These are phyloP conservation scores for Xylaria castorea DNA, from an alignment of 495 filamentous ascomycete genomes.

Conservation along the genomic window DNA sequence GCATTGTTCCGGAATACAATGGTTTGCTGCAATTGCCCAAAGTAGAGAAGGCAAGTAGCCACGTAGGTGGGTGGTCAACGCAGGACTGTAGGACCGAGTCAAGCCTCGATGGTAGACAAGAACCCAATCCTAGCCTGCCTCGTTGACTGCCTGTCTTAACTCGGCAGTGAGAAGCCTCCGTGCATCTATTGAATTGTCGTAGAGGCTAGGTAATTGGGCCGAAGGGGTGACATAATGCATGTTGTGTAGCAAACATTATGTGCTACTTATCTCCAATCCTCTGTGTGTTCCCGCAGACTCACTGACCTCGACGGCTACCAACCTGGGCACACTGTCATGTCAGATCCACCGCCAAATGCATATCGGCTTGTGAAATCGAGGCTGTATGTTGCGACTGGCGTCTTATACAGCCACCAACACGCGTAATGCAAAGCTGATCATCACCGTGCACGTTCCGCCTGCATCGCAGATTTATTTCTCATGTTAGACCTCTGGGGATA, in stretches of 20 bases:
- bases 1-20: constrained; percentile 25
- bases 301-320: constrained; percentile 27
- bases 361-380: background rate
- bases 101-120: constrained; percentile 30
- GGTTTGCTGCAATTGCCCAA: constrained; percentile 34
- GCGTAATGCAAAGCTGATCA: background rate
- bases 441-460: background rate
- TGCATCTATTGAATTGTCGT: constrained; percentile 36
- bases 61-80: constrained; percentile 17
- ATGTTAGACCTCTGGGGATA: background rate
- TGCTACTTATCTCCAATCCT: background rate
- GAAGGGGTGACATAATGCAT: constrained; percentile 28
- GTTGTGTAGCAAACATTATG: constrained; percentile 38
- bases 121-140: constrained; percentile 19
- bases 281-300: constrained; percentile 24
- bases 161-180: constrained; percentile 35
- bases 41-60: constrained; percentile 36
- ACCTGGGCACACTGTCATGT: background rate
- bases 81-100: background rate
- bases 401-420: background rate
- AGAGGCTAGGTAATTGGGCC: constrained; percentile 33
- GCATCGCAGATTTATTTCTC: background rate
- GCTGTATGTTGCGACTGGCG: background rate
- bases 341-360: background rate
- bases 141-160: constrained; percentile 34